Percentiles rank a stretch among this genome's conserved stretches.
Conservation (phyloP, 208 protist species). For the Leishmania guyanensis region DNA sequence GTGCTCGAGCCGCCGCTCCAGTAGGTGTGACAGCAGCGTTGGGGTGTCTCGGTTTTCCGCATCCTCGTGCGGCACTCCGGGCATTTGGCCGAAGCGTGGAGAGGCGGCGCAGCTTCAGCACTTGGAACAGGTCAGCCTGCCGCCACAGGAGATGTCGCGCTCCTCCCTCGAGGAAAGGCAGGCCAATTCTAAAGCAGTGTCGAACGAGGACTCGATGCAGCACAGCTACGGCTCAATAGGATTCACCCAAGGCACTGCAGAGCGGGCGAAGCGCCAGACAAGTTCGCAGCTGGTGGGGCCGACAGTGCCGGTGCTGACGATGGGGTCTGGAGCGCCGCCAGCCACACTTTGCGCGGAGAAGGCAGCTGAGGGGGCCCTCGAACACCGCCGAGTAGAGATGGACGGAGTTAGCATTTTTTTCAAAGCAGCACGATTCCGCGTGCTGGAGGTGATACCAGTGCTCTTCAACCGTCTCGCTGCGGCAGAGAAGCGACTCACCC, state of each 20-base stretch:
- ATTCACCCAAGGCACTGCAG: not conserved
- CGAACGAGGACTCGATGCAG: not conserved
- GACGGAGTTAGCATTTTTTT: constrained; percentile 88
- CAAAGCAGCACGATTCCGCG: constrained; percentile 57
- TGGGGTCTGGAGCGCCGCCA: not conserved
- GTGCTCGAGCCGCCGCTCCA: not conserved
- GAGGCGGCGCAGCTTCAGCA: not conserved
- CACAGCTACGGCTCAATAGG: not conserved
- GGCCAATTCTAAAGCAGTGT: not conserved
- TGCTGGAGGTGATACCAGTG: constrained; percentile 62
- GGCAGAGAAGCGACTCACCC: constrained; percentile 50
- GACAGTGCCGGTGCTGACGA: not conserved
- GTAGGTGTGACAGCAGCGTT: not conserved
- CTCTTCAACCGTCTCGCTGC: constrained; percentile 76
- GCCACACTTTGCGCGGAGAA: not conserved
- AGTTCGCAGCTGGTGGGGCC: not conserved
- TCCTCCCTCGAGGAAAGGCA: not conserved
- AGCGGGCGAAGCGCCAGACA: not conserved
- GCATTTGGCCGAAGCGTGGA: not conserved
- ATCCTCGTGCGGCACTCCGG: not conserved
- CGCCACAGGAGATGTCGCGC: not conserved
- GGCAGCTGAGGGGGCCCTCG: not conserved
- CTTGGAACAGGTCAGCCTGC: not conserved
- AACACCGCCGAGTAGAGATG: constrained; percentile 63
- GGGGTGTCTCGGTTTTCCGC: not conserved